Percentiles rank a stretch among this genome's conserved stretches.
Conservation (phyloP, 768 basidiomycete species). For the Rickenella mellea region DNA sequence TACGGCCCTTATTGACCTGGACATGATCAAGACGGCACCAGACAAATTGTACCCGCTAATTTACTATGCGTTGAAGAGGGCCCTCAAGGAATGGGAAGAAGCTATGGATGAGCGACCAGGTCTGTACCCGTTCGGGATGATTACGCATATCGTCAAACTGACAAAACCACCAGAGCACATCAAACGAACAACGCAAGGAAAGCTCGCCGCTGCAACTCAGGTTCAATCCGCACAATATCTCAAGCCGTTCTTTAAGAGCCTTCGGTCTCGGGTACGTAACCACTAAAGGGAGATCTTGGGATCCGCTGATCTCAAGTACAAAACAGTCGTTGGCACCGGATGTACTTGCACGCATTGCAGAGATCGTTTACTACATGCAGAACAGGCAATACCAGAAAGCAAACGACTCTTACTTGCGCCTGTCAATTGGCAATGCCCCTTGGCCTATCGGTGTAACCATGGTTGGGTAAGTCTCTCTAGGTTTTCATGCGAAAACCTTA, state of each 20-base stretch:
- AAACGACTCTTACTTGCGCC: constrained; percentile 92
- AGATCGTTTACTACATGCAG: constrained; percentile 97
- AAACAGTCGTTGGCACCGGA: constrained; percentile 65
- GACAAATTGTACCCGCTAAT: constrained; percentile 96
- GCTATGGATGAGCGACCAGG: constrained; percentile 92
- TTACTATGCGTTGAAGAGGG: constrained; percentile 89
- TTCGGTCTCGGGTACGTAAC: constrained; percentile 75
- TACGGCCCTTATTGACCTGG: constrained; percentile 64
- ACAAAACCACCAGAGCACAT: constrained; percentile 72
- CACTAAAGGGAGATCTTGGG: neutral
- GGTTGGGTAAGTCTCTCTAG: constrained; percentile 67
- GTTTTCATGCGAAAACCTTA: neutral
- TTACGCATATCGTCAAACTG: too few species aligned
- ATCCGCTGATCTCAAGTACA: constrained; percentile 14
- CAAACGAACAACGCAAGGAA: constrained; percentile 85
- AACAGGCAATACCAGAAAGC: constrained; percentile 90
- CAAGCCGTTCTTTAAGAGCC: constrained; percentile 88
- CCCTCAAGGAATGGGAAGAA: constrained; percentile 93
- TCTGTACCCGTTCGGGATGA: constrained; percentile 21
- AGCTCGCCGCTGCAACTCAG: constrained; percentile 89
- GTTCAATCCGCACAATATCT: constrained; percentile 93
- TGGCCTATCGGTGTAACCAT: constrained; percentile 99
- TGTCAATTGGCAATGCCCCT: constrained; percentile 97
- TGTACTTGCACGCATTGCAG: constrained; percentile 77
- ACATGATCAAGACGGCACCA: constrained; percentile 79